These are phyloP conservation scores for Plenodomus tracheiphilus DNA, from an alignment of 2,329 filamentous ascomycete species.

Conservation along the genomic window DNA sequence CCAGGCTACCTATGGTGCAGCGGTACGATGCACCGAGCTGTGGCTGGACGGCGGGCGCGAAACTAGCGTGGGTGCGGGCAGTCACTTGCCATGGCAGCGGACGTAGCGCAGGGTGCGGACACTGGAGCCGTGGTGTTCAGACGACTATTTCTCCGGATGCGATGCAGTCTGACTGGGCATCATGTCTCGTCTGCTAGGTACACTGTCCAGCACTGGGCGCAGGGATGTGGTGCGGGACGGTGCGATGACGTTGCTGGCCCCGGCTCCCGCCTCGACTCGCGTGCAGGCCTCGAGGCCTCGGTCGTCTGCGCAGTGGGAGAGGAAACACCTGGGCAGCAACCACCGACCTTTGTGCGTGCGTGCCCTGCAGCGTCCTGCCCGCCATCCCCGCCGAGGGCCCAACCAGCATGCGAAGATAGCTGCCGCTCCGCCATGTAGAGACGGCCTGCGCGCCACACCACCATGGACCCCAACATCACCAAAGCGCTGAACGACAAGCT, in stretches of 20 bases:
- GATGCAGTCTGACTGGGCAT: too few species aligned
- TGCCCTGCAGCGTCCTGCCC: too few species aligned
- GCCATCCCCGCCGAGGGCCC: conserved; percentile 1
- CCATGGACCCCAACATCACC: conserved; percentile 87
- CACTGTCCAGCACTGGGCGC: too few species aligned
- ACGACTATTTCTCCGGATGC: too few species aligned
- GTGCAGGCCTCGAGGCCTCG: too few species aligned
- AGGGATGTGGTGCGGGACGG: conserved; percentile 18
- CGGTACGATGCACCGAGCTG: conserved; percentile 13
- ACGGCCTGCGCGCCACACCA: conserved; percentile 16
- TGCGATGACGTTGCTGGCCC: conserved; percentile 34
- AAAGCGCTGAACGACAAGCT: conserved; percentile 95
- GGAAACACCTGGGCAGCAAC: conserved; percentile 11
- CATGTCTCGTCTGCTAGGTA: conserved; percentile 5
- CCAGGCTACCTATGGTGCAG: conserved; percentile 4
- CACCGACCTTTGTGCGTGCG: too few species aligned
- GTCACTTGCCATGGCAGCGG: conserved; percentile 11
- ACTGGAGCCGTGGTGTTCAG: neutral
- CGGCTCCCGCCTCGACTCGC: conserved; percentile 3
- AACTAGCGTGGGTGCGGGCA: conserved; percentile 5
- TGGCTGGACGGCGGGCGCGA: neutral
- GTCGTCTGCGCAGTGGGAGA: too few species aligned
- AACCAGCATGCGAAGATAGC: conserved; percentile 9
- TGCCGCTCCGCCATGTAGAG: conserved; percentile 33
- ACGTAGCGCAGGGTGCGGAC: neutral